Conservation (phyloP, 768 basidiomycete genomes). For the Auricularia heimuer region DNA sequence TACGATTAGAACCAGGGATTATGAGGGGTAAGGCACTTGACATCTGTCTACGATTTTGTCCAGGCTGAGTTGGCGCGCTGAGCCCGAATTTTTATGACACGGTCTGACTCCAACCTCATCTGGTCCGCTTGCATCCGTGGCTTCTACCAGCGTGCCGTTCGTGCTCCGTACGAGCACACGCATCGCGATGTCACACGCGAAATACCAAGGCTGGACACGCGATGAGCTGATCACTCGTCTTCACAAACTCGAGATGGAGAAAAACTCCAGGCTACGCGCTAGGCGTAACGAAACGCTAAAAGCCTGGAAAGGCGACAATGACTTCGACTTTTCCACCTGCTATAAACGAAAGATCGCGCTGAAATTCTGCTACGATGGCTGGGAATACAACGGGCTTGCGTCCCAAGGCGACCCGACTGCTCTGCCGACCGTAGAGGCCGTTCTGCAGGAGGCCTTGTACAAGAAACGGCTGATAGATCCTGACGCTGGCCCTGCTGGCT, state of each 20-base stretch:
- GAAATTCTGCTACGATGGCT: conserved; percentile 86
- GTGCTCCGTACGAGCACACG: not conserved
- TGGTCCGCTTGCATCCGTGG: not conserved
- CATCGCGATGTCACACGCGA: conserved; percentile 2
- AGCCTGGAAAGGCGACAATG: conserved; percentile 18
- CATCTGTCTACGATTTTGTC: too few species aligned
- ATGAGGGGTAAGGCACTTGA: too few species aligned
- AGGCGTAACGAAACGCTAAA: conserved; percentile 12
- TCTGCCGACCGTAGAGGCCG: conserved; percentile 84
- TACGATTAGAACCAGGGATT: too few species aligned
- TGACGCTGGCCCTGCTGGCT: conserved; percentile 67
- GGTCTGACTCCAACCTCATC: not conserved
- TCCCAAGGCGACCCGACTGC: conserved; percentile 62
- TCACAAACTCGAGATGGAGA: conserved; percentile 38
- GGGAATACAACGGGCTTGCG: conserved; percentile 86
- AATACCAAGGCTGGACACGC: conserved; percentile 49
- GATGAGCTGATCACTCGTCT: conserved; percentile 65
- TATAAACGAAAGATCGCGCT: conserved; percentile 86
- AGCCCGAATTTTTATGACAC: too few species aligned
- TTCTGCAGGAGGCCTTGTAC: conserved; percentile 70
- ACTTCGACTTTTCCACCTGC: conserved; percentile 58
- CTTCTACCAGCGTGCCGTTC: not conserved
- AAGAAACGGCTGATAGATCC: conserved; percentile 70
- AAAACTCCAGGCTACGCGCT: conserved; percentile 2
- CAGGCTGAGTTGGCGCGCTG: too few species aligned